Evolutionary conservation across 148 eudicot genomes (phyloP), one percentile per base, ranked within the genome.

Genomic region (Cornus kousa): DNA sequence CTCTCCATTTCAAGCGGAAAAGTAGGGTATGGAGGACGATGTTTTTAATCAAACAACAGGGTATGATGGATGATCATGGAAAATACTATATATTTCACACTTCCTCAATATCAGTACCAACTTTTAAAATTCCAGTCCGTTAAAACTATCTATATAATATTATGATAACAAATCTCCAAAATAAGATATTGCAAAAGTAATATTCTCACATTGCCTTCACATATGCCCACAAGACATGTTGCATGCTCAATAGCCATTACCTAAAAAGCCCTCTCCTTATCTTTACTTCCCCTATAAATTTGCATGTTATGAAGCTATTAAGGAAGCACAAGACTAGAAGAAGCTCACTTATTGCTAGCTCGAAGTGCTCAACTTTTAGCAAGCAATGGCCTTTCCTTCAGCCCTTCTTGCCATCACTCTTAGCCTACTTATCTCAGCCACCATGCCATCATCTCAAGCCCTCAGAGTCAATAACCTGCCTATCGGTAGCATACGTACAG

Each of bases 311-410:
- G 66, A 60, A 17, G 7, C 66, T n/a, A 1, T 60, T 1, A 7
- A 16, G 0, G 24, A 60, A 60, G 66, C 5, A 19, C 22, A 60
- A 17, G 17, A 60, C 65, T 13, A 59, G 37, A 3, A 43, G 66
- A 19, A 60, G 22, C 23, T 60, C 4, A 60, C 16, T 5, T 19
- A 60, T 16, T 20, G 0, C 3, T 5, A 60, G 17, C 19, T 57
- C 20, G 13, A 57, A 2, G 1, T 50, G 5, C 57, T 57, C 5
- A 57, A 5, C 48, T 43, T 2, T 43, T 17, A 57, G 23, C 23
- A 20, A 60, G 23, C 66, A 60, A 60, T 70, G 73, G 73, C 48
- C 53, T 37, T 70, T 37, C 46, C 48, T 37, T 39, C 73, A 20
- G 17, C 9, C 3, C 8, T 70, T 39, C 53, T 70, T 7, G 37